Evolutionary conservation across 108 stramenopile species (phyloP), one percentile per base, ranked within the genome.

Genomic region (Cyclotella atomus): DNA sequence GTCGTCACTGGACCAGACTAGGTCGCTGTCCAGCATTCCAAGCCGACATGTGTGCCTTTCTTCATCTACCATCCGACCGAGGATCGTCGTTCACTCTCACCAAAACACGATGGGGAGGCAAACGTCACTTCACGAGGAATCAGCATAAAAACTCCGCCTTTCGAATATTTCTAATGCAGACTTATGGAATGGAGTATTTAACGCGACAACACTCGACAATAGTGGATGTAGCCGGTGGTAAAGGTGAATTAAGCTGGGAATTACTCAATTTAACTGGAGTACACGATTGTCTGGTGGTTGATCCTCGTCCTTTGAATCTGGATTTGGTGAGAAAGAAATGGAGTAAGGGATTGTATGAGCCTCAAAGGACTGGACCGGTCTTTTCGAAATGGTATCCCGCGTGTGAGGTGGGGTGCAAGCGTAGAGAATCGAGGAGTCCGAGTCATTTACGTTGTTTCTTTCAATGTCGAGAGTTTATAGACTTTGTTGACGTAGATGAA

Each of bases 361-460:
- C 77, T 7, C 73, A 77, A 41, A n/a, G 77, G 19, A 65, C 52
- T 16, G 77, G 76, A 1, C 44, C 50, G 3, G 74, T 80, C 2
- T 76, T 80, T 62, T 76, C 74, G 15, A 80, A 75, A 30, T 76
- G 79, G 75, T 75, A 80, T 35, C 75, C 75, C 4, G 74, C 69
- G 2, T 76, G 75, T 28, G 75, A 76, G 33, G 75, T 71, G 28
- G 79, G 79, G 15, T 75, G 62, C 17, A 71, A 50, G 34, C 8
- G 15, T 12, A 73, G 74, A 60, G 55, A 49, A 60, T 52, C 75
- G 29, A 63, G 28, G 36, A 65, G 56, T 47, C 77, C 77, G 32
- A 21, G 27, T 35, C 79, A 75, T 57, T 27, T 80, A 0, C 29
- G 74, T 50, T 80, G 79, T 47, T 70, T 80, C 34, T 68, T 80